phyloP scores from a whole-genome alignment of 768 basidiomycete species.

The Leucosporidium yakuticum region DNA sequence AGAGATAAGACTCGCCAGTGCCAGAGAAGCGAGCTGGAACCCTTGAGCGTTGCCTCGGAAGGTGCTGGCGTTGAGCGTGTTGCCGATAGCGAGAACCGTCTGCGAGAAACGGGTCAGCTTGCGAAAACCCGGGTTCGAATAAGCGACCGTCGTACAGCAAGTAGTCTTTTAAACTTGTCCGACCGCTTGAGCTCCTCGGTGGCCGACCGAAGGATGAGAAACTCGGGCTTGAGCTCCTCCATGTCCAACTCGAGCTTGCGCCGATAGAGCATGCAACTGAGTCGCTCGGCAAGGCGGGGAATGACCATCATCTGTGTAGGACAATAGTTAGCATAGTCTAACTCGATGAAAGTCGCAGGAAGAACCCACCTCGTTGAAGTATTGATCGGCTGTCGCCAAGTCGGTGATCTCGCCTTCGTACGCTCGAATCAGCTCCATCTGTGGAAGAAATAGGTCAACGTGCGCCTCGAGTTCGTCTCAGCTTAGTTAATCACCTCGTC shows the following conservation, averaged over 20 bases:
- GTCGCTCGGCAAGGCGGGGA: conserved; percentile 64
- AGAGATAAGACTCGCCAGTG: conserved; percentile 55
- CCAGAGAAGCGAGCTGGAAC: conserved; percentile 72
- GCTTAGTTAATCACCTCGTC: conserved; percentile 58
- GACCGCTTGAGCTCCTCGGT: conserved; percentile 64
- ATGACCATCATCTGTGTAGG: conserved; percentile 62
- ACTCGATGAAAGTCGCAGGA: background rate
- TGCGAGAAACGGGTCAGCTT: conserved; percentile 38
- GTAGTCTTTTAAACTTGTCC: conserved; percentile 58
- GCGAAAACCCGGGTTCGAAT: too few species aligned
- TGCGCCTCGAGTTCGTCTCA: background rate
- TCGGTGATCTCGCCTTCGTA: conserved; percentile 62
- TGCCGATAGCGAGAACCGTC: conserved; percentile 72
- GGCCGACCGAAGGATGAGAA: conserved; percentile 66
- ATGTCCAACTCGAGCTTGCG: conserved; percentile 74
- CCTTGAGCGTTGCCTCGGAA: conserved; percentile 79
- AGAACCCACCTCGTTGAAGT: conserved; percentile 60
- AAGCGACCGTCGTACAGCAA: conserved; percentile 52
- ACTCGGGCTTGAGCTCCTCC: conserved; percentile 74
- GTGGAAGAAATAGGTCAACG: background rate
- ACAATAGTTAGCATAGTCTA: background rate
- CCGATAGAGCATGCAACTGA: conserved; percentile 78
- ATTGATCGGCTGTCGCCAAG: conserved; percentile 76
- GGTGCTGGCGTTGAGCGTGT: conserved; percentile 70
- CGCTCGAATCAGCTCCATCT: conserved; percentile 60